phyloP scores from a whole-genome alignment of 2,329 filamentous ascomycete species.

The Aspergillus jensenii region DNA sequence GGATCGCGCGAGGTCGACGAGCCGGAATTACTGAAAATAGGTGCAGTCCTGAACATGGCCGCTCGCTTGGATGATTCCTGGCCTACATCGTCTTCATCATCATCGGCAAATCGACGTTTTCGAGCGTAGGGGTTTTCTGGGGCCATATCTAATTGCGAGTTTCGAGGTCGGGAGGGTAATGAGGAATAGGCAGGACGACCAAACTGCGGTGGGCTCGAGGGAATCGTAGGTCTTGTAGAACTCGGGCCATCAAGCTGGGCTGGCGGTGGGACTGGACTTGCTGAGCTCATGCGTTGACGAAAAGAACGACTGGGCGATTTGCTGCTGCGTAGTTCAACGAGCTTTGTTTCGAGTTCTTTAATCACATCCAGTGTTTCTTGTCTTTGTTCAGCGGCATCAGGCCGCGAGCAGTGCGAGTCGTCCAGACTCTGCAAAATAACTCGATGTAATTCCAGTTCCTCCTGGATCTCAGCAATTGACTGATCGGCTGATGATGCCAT shows the following conservation, averaged over 20 bases:
- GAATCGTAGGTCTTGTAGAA: not conserved
- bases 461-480: conserved; percentile 27
- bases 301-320: conserved; percentile 1
- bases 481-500: conserved; percentile 16
- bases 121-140: conserved; percentile 1
- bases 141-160: not conserved
- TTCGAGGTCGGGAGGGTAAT: conserved; percentile 1
- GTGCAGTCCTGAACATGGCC: not conserved
- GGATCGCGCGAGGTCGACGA: not conserved
- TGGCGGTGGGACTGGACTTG: not conserved
- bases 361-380: conserved; percentile 29
- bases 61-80: conserved; percentile 1
- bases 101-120: conserved; percentile 16
- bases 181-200: not conserved
- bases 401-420: conserved; percentile 23
- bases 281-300: not conserved
- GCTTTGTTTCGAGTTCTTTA: conserved; percentile 22
- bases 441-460: conserved; percentile 33
- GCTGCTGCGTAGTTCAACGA: conserved; percentile 24
- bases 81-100: not conserved
- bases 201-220: not conserved
- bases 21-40: not conserved
- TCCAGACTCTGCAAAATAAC: conserved; percentile 32
- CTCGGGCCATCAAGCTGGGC: conserved; percentile 20
- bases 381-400: conserved; percentile 24